Percentiles rank a stretch among this genome's conserved stretches.
These are phyloP conservation scores for Trichoderma endophyticum DNA, from an alignment of 2,329 filamentous ascomycete species.

Conservation along the genomic window DNA sequence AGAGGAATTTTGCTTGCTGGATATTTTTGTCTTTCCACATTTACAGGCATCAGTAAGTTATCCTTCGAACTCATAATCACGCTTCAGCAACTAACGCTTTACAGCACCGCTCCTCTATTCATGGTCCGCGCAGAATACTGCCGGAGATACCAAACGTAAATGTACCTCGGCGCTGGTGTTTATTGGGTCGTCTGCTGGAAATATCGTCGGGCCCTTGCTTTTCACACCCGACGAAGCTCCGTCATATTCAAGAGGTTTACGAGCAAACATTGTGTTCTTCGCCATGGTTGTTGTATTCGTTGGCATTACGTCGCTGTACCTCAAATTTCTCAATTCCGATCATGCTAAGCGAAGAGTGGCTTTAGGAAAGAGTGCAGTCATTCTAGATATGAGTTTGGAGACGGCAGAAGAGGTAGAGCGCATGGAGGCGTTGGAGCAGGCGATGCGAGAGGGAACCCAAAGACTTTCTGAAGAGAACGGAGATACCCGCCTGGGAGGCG, in stretches of 20 bases:
- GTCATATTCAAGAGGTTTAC: conserved; percentile 49
- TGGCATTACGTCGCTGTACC: conserved; percentile 40
- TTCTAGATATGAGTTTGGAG: conserved; percentile 60
- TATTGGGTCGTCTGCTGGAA: conserved; percentile 62
- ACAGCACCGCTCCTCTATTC: conserved; percentile 56
- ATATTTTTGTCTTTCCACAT: conserved; percentile 58
- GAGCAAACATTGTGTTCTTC: conserved; percentile 60
- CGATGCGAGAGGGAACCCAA: conserved; percentile 19
- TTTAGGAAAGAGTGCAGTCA: conserved; percentile 56
- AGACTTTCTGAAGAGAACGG: conserved; percentile 15
- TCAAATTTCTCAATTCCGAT: conserved; percentile 51
- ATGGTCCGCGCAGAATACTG: conserved; percentile 62
- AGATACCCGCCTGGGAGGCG: conserved; percentile 18
- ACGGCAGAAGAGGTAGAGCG: conserved; percentile 42
- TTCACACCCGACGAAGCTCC: conserved; percentile 53
- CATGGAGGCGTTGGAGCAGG: conserved; percentile 31
- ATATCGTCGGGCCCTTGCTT: conserved; percentile 63
- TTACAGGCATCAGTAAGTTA: conserved; percentile 41
- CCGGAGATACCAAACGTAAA: conserved; percentile 68
- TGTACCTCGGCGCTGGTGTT: conserved; percentile 63
- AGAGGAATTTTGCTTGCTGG: conserved; percentile 51
- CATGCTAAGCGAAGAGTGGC: conserved; percentile 53
- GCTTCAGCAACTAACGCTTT: conserved; percentile 19
- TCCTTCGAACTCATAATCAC: conserved; percentile 27
- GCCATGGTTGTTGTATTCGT: conserved; percentile 55